phyloP scores from a whole-genome alignment of 306 rosid species.

The Elaeagnus macrophylla region DNA sequence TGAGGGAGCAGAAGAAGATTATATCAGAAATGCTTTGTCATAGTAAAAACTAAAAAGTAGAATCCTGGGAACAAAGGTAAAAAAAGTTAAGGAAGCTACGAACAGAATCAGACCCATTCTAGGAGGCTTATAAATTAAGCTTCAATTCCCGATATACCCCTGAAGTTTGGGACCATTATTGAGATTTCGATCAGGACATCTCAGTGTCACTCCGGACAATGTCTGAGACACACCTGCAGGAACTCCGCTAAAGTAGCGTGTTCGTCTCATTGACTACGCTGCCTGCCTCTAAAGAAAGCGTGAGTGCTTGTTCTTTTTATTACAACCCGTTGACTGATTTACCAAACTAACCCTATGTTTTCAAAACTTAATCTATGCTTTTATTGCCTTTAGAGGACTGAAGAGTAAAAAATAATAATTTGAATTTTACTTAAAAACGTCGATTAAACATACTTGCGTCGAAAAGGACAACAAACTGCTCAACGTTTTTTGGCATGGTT shows the following conservation, averaged over 20 bases:
- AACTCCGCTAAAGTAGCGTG: slow-evolving; percentile 31
- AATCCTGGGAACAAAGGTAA: slow-evolving; percentile 22
- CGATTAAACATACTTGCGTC: slow-evolving; percentile 72
- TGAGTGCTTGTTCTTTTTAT: not conserved
- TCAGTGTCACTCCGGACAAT: slow-evolving; percentile 74
- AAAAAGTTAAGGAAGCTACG: slow-evolving; percentile 36
- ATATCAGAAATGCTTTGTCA: slow-evolving; percentile 9
- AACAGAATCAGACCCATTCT: slow-evolving; percentile 36
- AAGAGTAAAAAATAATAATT: not conserved
- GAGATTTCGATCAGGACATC: slow-evolving; percentile 32
- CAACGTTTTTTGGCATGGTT: slow-evolving; percentile 74
- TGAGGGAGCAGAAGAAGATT: not conserved
- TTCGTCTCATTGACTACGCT: slow-evolving; percentile 17
- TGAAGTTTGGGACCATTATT: slow-evolving; percentile 12
- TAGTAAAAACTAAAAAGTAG: slow-evolving; percentile 30
- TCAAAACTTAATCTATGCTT: not conserved
- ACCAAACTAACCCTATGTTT: slow-evolving; percentile 13
- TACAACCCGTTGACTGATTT: slow-evolving; percentile 11
- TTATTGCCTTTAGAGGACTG: not conserved
- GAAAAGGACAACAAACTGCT: slow-evolving; percentile 73
- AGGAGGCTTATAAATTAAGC: slow-evolving; percentile 17
- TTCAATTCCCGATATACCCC: slow-evolving; percentile 79
- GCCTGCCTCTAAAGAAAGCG: not conserved
- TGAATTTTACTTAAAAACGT: no score
- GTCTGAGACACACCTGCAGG: slow-evolving; percentile 26